Evolutionary conservation across 2,329 filamentous ascomycete genomes (phyloP), one percentile per base, ranked within the genome.

Genomic region (Onygenales sp.): DNA sequence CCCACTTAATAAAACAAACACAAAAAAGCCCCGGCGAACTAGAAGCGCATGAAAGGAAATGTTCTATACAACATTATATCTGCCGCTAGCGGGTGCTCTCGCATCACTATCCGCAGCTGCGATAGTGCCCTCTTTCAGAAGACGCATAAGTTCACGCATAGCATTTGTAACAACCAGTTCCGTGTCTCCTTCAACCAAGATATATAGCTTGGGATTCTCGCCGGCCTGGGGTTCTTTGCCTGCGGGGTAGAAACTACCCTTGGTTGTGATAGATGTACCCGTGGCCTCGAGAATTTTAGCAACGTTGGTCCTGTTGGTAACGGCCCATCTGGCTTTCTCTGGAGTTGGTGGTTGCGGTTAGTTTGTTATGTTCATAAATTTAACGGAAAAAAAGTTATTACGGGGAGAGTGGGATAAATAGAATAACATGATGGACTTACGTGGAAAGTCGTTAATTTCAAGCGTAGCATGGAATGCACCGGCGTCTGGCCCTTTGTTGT

Each of bases 401-500:
- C 58, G 50, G 48, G 42, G 40, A 10, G 42, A 10, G 49, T 34
- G 37, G 5, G 42, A 34, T 14, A 6, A 49, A 47, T 49, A 37
- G n/a, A 47, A 46, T 11, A 34, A 36, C 47, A 49, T 52, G 27
- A 9, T 40, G 50, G 59, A 73, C 75, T 71, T 74, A 77, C 75
- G 93, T 36, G 93, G 93, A 71, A 97, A 97, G 72, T 98, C 93
- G 71, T 98, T 98, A 81, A 98, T 98, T 71, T 97, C 93, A 57
- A 98, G 78, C 3, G 92, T 97, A 13, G 93, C 91, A 69, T 98
- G 93, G 79, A 90, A 98, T 0, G 91, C 90, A 50, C 93, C 93
- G 2, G 93, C 93, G 69, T 98, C 93, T 0, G 93, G 93, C 1
- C 93, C 93, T 71, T 96, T 96, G 74, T 98, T 98, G 75, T 98